Evolutionary conservation across 148 eudicot species (phyloP).

Genomic region (Chenopodium album): DNA sequence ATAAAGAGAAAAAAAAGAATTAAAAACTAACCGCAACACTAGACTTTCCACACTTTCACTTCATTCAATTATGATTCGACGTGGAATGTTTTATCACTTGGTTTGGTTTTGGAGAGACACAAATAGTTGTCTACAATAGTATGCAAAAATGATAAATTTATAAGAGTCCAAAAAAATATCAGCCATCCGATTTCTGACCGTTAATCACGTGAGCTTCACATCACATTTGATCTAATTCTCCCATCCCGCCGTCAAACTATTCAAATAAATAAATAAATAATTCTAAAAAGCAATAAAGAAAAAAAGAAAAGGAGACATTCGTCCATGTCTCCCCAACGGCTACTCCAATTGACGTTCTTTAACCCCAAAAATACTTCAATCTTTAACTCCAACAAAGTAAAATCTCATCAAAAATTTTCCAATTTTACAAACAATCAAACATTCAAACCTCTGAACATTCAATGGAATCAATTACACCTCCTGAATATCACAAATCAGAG

Average conservation of each 20-base stretch:
- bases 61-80: too few species aligned
- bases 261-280: slow-evolving; percentile 8
- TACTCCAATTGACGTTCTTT: slow-evolving; percentile 11
- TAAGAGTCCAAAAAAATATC: too few species aligned
- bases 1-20: too few species aligned
- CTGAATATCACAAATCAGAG: slow-evolving; percentile 34
- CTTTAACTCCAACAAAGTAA: background rate
- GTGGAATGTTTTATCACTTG: too few species aligned
- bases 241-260: slow-evolving; percentile 18
- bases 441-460: background rate
- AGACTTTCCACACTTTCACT: too few species aligned
- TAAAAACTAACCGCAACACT: too few species aligned
- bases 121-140: too few species aligned
- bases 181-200: slow-evolving; percentile 26
- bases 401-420: too few species aligned
- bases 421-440: background rate
- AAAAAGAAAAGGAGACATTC: background rate
- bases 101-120: too few species aligned
- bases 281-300: slow-evolving; percentile 2
- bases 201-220: slow-evolving; percentile 17
- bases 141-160: too few species aligned
- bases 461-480: slow-evolving; percentile 1
- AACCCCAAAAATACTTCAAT: background rate
- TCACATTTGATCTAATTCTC: too few species aligned
- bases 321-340: slow-evolving; percentile 36